Conservation (phyloP, 805 yeast species). For the Saturnispora galanensis region DNA sequence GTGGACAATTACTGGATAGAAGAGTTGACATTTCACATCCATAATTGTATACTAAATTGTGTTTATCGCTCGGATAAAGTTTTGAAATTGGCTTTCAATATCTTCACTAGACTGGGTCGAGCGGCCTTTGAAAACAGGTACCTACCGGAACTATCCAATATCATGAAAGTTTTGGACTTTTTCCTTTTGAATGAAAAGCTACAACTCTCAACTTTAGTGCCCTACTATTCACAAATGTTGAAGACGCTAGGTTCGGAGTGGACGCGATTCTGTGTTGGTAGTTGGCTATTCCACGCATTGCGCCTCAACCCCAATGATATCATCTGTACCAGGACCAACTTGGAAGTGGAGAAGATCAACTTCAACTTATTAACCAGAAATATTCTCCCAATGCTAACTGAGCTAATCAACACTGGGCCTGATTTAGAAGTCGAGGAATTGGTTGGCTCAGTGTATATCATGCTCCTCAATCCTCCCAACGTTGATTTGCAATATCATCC, state of each 20-base stretch:
- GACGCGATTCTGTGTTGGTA: not conserved
- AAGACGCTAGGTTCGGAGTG: not conserved
- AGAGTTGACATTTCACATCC: not conserved
- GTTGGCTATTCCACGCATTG: not conserved
- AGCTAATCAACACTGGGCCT: not conserved
- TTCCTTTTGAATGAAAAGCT: not conserved
- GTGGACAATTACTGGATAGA: not conserved
- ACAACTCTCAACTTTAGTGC: not conserved
- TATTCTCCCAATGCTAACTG: not conserved
- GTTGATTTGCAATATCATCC: not conserved
- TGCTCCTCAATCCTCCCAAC: slow-evolving; percentile 3
- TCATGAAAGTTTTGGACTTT: not conserved
- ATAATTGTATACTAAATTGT: slow-evolving; percentile 6
- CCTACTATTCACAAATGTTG: not conserved
- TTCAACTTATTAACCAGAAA: not conserved
- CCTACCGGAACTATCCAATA: not conserved
- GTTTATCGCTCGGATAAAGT: not conserved
- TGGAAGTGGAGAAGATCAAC: not conserved
- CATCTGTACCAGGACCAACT: not conserved
- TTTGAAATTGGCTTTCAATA: not conserved
- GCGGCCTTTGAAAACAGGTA: not conserved
- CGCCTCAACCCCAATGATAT: not conserved
- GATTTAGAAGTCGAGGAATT: too few species aligned
- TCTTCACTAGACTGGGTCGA: not conserved
- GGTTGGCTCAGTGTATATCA: not conserved